phyloP scores from a whole-genome alignment of 352 stramenopile species.

The Phytophthora citrophthora region DNA sequence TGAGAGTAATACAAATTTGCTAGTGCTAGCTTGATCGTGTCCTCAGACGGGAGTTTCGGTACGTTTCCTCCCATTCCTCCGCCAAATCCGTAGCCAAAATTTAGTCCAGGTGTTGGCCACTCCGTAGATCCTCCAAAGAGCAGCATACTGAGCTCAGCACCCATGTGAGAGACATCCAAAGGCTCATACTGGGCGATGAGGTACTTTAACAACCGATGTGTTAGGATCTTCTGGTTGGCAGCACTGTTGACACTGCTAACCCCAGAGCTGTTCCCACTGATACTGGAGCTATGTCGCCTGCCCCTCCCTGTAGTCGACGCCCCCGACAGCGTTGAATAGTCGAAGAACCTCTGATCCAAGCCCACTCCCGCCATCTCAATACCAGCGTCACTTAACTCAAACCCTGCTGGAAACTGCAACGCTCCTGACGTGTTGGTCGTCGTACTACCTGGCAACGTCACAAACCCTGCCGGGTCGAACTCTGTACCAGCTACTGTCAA shows the following conservation, averaged over 20 bases:
- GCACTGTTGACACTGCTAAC: conserved; percentile 5
- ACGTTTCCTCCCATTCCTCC: conserved; percentile 18
- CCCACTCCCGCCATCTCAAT: conserved; percentile 52
- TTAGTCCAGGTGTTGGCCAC: conserved; percentile 29
- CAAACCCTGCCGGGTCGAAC: conserved; percentile 74
- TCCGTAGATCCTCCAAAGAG: conserved; percentile 53
- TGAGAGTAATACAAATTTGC: conserved; percentile 84
- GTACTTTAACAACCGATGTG: conserved; percentile 76
- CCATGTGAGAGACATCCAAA: conserved; percentile 74
- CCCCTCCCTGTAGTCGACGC: conserved; percentile 18
- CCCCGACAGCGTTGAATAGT: conserved; percentile 36
- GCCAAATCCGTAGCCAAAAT: conserved; percentile 35
- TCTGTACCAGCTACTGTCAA: conserved; percentile 26
- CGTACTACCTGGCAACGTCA: conserved; percentile 42
- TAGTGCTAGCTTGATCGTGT: conserved; percentile 73
- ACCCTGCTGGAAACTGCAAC: conserved; percentile 61
- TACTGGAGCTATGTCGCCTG: conserved; percentile 38
- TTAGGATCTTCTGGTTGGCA: conserved; percentile 67
- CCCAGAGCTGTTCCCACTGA: conserved; percentile 18
- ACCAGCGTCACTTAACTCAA: conserved; percentile 53
- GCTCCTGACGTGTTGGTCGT: conserved; percentile 27
- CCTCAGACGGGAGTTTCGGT: conserved; percentile 62
- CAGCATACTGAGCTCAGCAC: conserved; percentile 60
- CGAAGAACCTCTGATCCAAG: conserved; percentile 59
- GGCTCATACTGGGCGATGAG: conserved; percentile 81